Base-by-base conservation (phyloP, 75 land plant species). In the Pinus albicaulis region DNA sequence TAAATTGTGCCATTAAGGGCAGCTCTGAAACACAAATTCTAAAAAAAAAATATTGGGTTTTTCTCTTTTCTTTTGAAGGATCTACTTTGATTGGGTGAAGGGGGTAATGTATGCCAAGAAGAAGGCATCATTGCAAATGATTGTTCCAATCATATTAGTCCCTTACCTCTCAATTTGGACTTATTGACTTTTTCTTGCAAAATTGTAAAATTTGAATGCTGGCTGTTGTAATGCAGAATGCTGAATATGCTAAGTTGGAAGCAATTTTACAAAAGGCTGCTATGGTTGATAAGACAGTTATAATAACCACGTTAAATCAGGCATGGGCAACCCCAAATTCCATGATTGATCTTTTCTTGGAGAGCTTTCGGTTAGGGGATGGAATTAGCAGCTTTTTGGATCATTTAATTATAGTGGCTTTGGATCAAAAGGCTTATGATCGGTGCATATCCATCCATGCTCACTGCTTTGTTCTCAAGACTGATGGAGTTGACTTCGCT, bases 261-360 rank as follows among this genome's bases (percentile, higher is more conserved):
- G 23, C 20, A 19, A 59, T 59, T 59, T 59, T 59, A 59, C 22
- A 59, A 59, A 59, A 59, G 23, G 61, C 61, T 59, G 61, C 61
- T 19, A 82, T 76, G 75, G 48, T 79, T 20, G 59, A 84, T 59
- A 85, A 65, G 57, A 86, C 87, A 16, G 75, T 86, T 2, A 86
- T 86, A n/a, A 13, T 86, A 28, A 86, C 87, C 3, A 80, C 88
- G 5, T 73, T 84, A 24, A 86, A 86, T 77, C 55, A 71, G 15
- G 88, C 88, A 4, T 86, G 88, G 88, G 87, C 88, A 7, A 71
- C 72, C 36, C 71, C 77, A 3, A 55, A 73, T 38, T 56, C 82
- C 7, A 85, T 85, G 87, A 79, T 86, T 38, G 83, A 86, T 75
- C 76, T 86, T 5, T 86, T 86, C 76, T 31, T 86, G 56, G 80